These are phyloP conservation scores for Erucastrum elatum DNA, from an alignment of 345 rosid genomes.

Conservation along the genomic window DNA sequence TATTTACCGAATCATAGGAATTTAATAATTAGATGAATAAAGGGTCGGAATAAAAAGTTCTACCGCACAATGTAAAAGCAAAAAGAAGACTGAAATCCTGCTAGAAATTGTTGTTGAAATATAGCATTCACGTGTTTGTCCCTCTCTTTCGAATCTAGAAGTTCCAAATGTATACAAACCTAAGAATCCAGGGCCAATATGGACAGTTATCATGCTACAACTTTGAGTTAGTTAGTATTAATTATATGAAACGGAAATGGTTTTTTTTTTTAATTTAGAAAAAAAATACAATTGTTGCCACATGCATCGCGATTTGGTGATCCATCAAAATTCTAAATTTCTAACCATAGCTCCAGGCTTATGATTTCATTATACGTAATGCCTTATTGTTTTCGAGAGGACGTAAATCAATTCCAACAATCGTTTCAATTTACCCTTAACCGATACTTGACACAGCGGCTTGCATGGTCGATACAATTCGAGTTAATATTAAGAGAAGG, in stretches of 20 bases:
- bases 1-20: constrained; percentile 13
- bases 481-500: not conserved
- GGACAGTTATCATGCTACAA: not conserved
- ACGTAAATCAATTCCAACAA: not conserved
- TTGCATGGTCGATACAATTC: not conserved
- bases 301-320: not conserved
- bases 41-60: constrained; percentile 26
- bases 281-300: not conserved
- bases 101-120: not conserved
- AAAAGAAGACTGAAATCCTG: constrained; percentile 13
- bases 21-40: constrained; percentile 30
- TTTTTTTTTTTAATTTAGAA: not conserved
- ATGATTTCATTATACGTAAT: not conserved
- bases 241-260: no score
- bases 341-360: not conserved
- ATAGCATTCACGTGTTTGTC: constrained; percentile 1
- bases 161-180: not conserved
- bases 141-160: not conserved
- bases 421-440: not conserved
- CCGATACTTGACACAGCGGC: not conserved
- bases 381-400: not conserved
- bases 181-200: not conserved
- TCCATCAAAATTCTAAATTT: not conserved
- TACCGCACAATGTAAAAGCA: constrained; percentile 19
- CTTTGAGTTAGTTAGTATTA: not conserved